phyloP scores from a whole-genome alignment of 345 rosid genomes.

The Eucalyptus erythrocorys region DNA sequence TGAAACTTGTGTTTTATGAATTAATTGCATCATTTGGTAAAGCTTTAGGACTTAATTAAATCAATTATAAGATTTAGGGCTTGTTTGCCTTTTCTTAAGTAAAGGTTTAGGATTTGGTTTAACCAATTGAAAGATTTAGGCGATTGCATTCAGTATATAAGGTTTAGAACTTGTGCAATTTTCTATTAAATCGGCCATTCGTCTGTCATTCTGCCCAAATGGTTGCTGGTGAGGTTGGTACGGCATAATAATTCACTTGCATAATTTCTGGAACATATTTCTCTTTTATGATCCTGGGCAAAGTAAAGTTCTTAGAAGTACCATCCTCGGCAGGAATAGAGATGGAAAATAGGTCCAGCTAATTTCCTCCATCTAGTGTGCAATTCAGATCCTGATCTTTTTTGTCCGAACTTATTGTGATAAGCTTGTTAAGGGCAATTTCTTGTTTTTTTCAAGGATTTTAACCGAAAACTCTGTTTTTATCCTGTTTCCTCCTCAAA shows the following conservation, averaged over 20 bases:
- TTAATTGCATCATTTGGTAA: background rate
- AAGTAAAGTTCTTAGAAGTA: background rate
- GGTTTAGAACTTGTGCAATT: background rate
- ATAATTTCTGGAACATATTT: background rate
- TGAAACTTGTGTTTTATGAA: background rate
- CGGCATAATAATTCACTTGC: background rate
- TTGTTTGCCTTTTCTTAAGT: background rate
- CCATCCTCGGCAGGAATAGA: background rate
- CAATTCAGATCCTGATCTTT: background rate
- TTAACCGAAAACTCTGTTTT: too few relatives aligned
- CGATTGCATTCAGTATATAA: background rate
- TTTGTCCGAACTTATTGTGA: too few relatives aligned
- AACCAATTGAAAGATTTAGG: background rate
- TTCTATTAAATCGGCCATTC: background rate
- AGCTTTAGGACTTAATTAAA: background rate
- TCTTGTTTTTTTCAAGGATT: too few relatives aligned
- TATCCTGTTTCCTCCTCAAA: too few relatives aligned
- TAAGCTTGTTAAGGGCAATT: background rate
- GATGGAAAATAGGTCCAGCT: rapidly evolving
- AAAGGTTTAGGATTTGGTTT: background rate
- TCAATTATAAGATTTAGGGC: background rate
- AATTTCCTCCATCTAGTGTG: rapidly evolving
- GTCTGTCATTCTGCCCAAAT: background rate
- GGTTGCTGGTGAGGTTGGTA: background rate
- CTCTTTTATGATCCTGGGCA: background rate